Evolutionary conservation across 345 rosid species (phyloP), one percentile per base, ranked within the genome.

Genomic region (Salix brachista): DNA sequence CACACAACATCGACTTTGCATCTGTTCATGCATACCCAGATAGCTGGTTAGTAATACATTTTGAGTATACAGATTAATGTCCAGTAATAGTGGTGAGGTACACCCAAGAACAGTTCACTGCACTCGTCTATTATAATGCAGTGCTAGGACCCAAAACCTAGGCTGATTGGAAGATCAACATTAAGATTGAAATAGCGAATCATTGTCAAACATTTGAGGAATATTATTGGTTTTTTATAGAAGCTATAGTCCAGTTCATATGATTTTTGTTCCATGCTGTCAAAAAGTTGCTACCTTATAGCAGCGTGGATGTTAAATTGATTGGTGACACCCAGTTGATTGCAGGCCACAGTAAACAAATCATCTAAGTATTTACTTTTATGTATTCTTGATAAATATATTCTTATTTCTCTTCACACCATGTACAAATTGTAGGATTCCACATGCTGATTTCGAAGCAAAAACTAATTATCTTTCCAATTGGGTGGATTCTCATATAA

Each of bases 1-100:
- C 81, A 23, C 52, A 80, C 65, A 71, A 75, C 76, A 85, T 84
- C 28, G 90, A 87, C 82, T 85, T 87, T 75, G 87, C 90, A 70
- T 85, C 90, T 39, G 87, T 84, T 64, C 87, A 85, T 82, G 82
- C 87, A 21, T 87, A 87, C 77, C 86, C 90, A 10, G 90, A 85
- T 60, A 85, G 87, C 83, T 85, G 90, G 90, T 85, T 70, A 80
- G 88, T 82, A 72, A 65, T 18, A 19, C 5, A 3, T 21, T 42
- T 56, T n/a, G 8, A 8, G 30, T 1, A 14, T 69, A 10, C 16
- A 17, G 28, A 5, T 25, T 14, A 23, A 50, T n/a, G 54, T 30
- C 23, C 41, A 73, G 26, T 50, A 61, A 23, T 7, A 39, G 3
- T 25, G 7, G 36, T 52, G 65, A 52, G 39, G 21, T 12, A n/a